Base-by-base conservation (phyloP, 192 early-diverging fungal species). In the Coemansia sp. region DNA sequence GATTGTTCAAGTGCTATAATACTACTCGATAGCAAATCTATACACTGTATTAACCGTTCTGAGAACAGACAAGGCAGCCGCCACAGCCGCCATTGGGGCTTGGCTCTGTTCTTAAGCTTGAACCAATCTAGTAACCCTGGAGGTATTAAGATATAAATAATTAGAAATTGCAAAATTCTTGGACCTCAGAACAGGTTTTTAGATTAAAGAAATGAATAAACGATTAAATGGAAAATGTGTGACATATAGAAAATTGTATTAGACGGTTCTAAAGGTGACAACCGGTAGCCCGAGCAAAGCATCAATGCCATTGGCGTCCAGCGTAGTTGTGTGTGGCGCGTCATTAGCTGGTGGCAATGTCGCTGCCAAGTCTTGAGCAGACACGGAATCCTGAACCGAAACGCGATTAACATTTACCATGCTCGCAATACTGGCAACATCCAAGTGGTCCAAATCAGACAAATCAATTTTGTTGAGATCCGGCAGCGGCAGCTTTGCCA, bases 401-500 rank as follows among this genome's bases (percentile, higher is more conserved):
- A 65, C 38, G 2, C 70, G 65, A 29, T 72, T 72, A 43, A 73
- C 67, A 27, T 67, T 66, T 4, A 64, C 21, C 22, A 79, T 10
- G 22, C 76, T 72, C 67, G 73, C 58, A 1, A 73, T 2, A 8
- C 14, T 51, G 27, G 24, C 65, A 15, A 65, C 24, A 54, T 79
- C 59, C 24, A 79, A 29, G 32, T 64, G 41, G 1, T 57, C 59
- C 24, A 72, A 29, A 19, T 53, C 61, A 2, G 67, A 45, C 57
- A 79, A 29, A 32, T 72, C 51, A 25, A 79, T 23, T 24, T 73
- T 63, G 35, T 50, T 59, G 27, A 79, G 60, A n/a, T 79, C 76
- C 5, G 71, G 76, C 10, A 79, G 35, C 3, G 70, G 71, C n/a
- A 73, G 60, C 11, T 73, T 73, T 32, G 76, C 76, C 41, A 79